Base-by-base conservation (phyloP, 192 early-diverging fungal genomes). In the Mycoemilia scoparia region DNA sequence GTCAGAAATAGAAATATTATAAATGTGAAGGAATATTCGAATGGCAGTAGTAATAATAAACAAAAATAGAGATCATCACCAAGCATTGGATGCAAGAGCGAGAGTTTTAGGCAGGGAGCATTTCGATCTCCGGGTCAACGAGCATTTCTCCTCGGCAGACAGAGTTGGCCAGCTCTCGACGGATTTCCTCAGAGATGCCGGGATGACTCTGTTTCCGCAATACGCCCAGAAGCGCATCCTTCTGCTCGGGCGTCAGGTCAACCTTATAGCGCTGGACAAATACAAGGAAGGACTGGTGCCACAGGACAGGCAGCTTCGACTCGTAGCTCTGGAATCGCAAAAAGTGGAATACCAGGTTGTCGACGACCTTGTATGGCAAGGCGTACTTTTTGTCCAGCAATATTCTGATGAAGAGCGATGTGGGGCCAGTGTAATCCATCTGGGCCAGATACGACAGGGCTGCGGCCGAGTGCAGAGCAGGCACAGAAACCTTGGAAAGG, bases 321-420 rank as follows among this genome's bases (percentile, higher is more conserved):
- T 67, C 45, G 44, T 88, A 84, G 34, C 67, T 75, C 62, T 78
- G 77, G 70, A 97, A 93, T 26, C 82, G 66, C 43, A 82, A 46
- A 63, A 92, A 96, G 61, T 97, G 93, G 57, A 82, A 79, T n/a
- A 97, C 93, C 21, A 97, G 49, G 16, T 79, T 74, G 49, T 96
- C 90, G 11, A 97, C 77, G 14, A 93, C 90, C 63, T 89, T 89
- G 74, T 76, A 97, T 1, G 90, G 93, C 46, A 96, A 61, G 1
- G 93, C 90, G 38, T 95, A 96, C 59, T 97, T 97, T 47, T 96
- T 97, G 59, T 97, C 93, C 12, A 97, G 67, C 31, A 97, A 61
- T 31, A 97, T 69, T 34, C 90, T 86, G 38, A 97, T 87, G 51
- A 97, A 97, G 45, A 93, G 59, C 29, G 71, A 76, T 54, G 85